Base-by-base conservation (phyloP, 345 rosid species). In the Eucalyptus lansdowneana region DNA sequence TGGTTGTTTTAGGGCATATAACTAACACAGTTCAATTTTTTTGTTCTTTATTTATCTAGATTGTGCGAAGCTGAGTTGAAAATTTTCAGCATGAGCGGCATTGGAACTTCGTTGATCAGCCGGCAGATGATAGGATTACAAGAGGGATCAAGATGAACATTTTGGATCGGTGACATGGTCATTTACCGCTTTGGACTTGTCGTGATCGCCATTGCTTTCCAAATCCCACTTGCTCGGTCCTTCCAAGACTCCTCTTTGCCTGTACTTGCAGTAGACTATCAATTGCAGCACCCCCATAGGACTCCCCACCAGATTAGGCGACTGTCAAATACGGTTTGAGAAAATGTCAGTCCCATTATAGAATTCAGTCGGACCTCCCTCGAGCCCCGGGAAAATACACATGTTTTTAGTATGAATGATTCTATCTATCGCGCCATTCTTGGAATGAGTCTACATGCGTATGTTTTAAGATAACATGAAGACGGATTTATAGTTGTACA, bases 201-300 rank as follows among this genome's bases (percentile, higher is more conserved):
- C 92, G 17, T 42, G 91, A 40, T 92, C 67, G 10, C 27, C 67
- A 14, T 69, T 37, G 87, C 94, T 92, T 86, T 94, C 96, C 86
- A 92, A 51, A 91, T 93, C 96, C 93, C 94, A 89, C 88, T 92
- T 94, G 88, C 58, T 80, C 47, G 94, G 91, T 88, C 90, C 96
- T 90, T 94, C 94, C 89, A 47, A 49, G 87, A 90, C 94, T 65
- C 91, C 94, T 25, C 90, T 93, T 86, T 93, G 96, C 90, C 93
- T 94, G 91, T 96, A 97, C 90, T 88, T 96, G 92, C 90, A 92
- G 93, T 94, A 95, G 72, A 97, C n/a, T 44, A 92, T 89, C 86
- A 97, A 94, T 88, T 97, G 99, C 37, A 96, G 92, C 89, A 96
- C 69, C 65, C 98, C 97, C 87, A 96, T 89, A n/a, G 97, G 97